Conservation (phyloP, 228 moss, liverwort and hornwort genomes). For the Sphagnum magellanicum region DNA sequence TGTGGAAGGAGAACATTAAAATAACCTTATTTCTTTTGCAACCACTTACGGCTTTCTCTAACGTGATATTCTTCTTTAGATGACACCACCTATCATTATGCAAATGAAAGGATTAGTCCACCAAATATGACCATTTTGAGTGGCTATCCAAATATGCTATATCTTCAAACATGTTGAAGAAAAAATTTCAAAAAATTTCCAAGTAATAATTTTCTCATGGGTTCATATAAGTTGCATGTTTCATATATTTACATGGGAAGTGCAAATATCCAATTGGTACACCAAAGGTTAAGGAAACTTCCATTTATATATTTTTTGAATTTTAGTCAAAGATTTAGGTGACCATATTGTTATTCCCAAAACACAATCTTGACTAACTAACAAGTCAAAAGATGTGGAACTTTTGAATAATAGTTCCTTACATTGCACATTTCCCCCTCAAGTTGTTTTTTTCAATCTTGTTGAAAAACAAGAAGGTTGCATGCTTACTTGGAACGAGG, state of each 20-base stretch:
- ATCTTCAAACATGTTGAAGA: too few relatives aligned
- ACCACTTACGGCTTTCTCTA: neutral
- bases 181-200: too few relatives aligned
- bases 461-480: conserved; percentile 50
- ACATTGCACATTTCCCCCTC: conserved; percentile 24
- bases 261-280: conserved; percentile 11
- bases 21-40: neutral
- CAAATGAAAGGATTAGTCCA: too few relatives aligned
- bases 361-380: too few relatives aligned
- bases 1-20: neutral
- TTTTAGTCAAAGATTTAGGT: neutral
- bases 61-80: neutral
- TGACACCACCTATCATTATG: neutral
- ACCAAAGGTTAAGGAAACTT: conserved; percentile 7
- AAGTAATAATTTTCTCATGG: too few relatives aligned
- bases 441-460: conserved; percentile 39
- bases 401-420: conserved; percentile 1
- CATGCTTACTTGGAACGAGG: conserved; percentile 38
- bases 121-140: too few relatives aligned
- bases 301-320: conserved; percentile 20
- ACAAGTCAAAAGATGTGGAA: too few relatives aligned
- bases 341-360: too few relatives aligned
- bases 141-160: too few relatives aligned
- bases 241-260: conserved; percentile 31
- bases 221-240: conserved; percentile 6